These are phyloP conservation scores for Mrakia blollopis DNA, from an alignment of 768 basidiomycete species.

Conservation along the genomic window DNA sequence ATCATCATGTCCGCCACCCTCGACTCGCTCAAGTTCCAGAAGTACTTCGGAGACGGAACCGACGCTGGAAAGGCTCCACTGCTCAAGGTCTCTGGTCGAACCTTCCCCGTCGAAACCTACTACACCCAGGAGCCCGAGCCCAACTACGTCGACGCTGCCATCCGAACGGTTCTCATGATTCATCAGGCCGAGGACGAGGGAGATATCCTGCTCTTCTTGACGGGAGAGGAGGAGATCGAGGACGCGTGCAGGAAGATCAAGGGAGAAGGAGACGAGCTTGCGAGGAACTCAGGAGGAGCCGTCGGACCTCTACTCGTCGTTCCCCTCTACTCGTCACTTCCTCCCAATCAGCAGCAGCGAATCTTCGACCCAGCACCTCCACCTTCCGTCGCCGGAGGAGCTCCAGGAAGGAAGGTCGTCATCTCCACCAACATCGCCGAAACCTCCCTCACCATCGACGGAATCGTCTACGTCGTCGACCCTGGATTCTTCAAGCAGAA, in stretches of 20 bases:
- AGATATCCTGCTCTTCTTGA: slow-evolving; percentile 89
- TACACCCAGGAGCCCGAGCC: slow-evolving; percentile 88
- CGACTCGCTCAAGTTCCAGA: slow-evolving; percentile 93
- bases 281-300: slow-evolving; percentile 46
- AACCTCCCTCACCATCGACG: slow-evolving; percentile 94
- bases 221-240: slow-evolving; percentile 97
- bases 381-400: slow-evolving; percentile 58
- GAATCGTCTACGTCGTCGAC: slow-evolving; percentile 98
- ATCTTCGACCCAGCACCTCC: slow-evolving; percentile 88
- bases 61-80: slow-evolving; percentile 59
- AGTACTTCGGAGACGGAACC: slow-evolving; percentile 64
- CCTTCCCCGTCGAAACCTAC: slow-evolving; percentile 57
- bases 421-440: slow-evolving; percentile 97
- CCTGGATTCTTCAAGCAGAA: slow-evolving; percentile 98
- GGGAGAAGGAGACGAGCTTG: slow-evolving; percentile 79
- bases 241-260: slow-evolving; percentile 92
- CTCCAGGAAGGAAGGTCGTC: slow-evolving; percentile 87
- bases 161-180: slow-evolving; percentile 93
- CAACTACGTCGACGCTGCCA: slow-evolving; percentile 95
- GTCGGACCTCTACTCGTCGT: slow-evolving; percentile 86
- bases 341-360: slow-evolving; percentile 87
- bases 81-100: slow-evolving; percentile 86
- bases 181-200: slow-evolving; percentile 91
- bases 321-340: slow-evolving; percentile 90
- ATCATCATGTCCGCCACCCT: slow-evolving; percentile 98